Conservation (phyloP, 116 monocot species). For the Papilionanthe hybrid region DNA sequence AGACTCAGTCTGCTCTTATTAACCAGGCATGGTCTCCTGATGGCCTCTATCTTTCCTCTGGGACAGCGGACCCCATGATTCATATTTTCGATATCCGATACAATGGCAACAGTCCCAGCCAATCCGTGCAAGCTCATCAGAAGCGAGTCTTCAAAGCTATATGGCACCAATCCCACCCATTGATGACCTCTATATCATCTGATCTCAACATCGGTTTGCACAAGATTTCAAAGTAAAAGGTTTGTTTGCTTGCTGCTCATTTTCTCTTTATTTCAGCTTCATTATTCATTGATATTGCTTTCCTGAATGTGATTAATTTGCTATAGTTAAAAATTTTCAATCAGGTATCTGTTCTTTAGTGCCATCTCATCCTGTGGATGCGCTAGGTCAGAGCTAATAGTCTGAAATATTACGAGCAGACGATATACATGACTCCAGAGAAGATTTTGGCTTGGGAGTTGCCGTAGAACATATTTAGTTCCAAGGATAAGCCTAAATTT, state of each 20-base stretch:
- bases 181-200: slow-evolving; percentile 84
- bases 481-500: too few relatives aligned
- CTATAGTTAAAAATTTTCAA: too few relatives aligned
- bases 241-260: background rate
- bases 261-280: too few relatives aligned
- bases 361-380: too few relatives aligned
- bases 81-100: slow-evolving; percentile 90
- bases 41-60: slow-evolving; percentile 69
- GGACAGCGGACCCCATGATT: slow-evolving; percentile 76
- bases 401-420: too few relatives aligned
- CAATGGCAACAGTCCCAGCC: slow-evolving; percentile 38
- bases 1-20: slow-evolving; percentile 86
- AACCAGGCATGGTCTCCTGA: slow-evolving; percentile 93
- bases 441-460: too few relatives aligned
- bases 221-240: slow-evolving; percentile 22
- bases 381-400: too few relatives aligned
- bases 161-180: slow-evolving; percentile 70
- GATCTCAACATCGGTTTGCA: slow-evolving; percentile 91
- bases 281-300: too few relatives aligned
- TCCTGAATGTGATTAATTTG: too few relatives aligned
- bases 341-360: too few relatives aligned
- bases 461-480: too few relatives aligned
- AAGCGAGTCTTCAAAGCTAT: slow-evolving; percentile 85
- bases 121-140: slow-evolving; percentile 82
- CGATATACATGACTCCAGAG: too few relatives aligned